Evolutionary conservation across 257 asterid genomes (phyloP), one percentile per base, ranked within the genome.

Genomic region (Asclepias syriaca): DNA sequence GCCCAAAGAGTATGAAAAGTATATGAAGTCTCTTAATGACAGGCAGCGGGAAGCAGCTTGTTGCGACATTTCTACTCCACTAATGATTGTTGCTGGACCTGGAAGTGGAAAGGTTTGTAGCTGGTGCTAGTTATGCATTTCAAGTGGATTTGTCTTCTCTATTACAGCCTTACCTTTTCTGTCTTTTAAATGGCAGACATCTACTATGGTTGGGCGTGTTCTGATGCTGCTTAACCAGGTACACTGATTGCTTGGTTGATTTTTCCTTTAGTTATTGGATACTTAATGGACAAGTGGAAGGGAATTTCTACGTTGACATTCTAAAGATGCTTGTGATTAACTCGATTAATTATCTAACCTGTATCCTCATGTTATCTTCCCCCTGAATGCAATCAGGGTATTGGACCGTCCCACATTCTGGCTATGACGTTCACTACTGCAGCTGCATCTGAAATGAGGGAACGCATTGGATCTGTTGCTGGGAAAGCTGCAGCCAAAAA

Each of bases 131-230:
- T 69, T 72, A 71, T 66, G 27, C 72, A 69, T 48, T 29, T 59
- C 37, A 77, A 63, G 67, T 66, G 72, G 63, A 60, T 70, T 55
- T 70, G 16, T 56, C 59, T 77, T 75, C 69, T 40, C 71, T 74
- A 74, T 71, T 71, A 49, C 82, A 64, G 61, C 43, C 74, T 70
- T 59, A 68, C n/a, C n/a, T 54, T 75, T 78, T 74, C 69, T 70
- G 67, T 76, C 65, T 70, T 83, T 83, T 75, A 39, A 77, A 65
- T 85, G 37, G 70, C 89, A 91, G 97, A 91, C 99, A 78, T 94
- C 99, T 78, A 94, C 97, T n/a, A 91, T 94, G 96, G 99, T 91
- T 75, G 99, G 97, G 65, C 97, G 97, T 72, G 89, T 94, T 77
- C 59, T 94, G 80, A 87, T 88, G 89, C 93, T 94, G 82, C 83